Base-by-base conservation (phyloP, 1,284 basidiomycete genomes). In the Pseudozyma tsukubaensis region DNA sequence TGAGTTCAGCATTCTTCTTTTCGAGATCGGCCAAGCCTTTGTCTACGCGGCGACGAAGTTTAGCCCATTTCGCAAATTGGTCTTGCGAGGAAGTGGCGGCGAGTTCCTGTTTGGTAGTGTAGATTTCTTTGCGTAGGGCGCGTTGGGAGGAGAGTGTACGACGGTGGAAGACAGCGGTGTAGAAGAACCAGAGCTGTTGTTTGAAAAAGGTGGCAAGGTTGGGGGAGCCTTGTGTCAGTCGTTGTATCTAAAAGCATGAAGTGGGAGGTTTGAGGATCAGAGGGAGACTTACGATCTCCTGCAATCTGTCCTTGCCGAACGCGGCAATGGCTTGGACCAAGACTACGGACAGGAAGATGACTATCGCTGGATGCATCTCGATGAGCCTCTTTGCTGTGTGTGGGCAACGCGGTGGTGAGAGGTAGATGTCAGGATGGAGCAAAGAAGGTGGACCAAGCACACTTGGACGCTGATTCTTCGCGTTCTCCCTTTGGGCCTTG, bases 31-130 rank as follows among this genome's bases (percentile, higher is more conserved):
- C 89, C n/a, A 97, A 85, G 6, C 92, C 92, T 86, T 97, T 97
- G 86, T 99, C 97, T 36, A 97, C 90, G 76, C 89, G 92, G 72
- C 97, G 86, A 79, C 92, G 87, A 79, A 99, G 86, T 86, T 94
- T 96, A 47, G 96, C 96, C 97, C 97, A 99, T 86, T 94, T 98
- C 16, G 95, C 93, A 85, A 99, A 99, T 84, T 99, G 92, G 83
- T 98, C 96, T 84, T 99, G 96, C 13, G 94, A 92, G 78, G 92
- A 94, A 34, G 95, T 99, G 81, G 91, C 90, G 63, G 91, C 86
- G 10, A 99, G 89, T 84, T 97, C 92, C 40, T 92, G 89, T 86
- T 96, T 95, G 53, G 89, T 68, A 92, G 91, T 21, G 47, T 62
- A 72, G 36, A 84, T 66, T 16, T 81, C 76, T 19, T 59, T 65